Conservation (phyloP, 441 rosid species). For the California macrophylla region DNA sequence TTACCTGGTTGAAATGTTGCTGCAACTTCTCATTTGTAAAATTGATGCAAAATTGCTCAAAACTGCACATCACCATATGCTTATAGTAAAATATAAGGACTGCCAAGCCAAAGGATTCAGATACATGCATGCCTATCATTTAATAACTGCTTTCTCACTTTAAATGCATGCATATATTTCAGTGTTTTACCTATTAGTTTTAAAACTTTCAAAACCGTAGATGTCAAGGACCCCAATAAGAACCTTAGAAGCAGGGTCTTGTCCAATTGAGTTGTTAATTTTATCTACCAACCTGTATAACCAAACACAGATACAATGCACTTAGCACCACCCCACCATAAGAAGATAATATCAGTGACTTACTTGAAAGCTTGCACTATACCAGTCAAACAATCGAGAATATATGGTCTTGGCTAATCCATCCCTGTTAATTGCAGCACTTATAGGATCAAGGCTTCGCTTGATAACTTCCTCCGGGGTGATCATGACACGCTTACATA, state of each 20-base stretch:
- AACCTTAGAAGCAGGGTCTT: slow-evolving; percentile 58
- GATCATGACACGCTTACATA: slow-evolving; percentile 81
- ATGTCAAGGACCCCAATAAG: slow-evolving; percentile 82
- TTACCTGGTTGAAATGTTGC: slow-evolving; percentile 96
- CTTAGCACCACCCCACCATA: slow-evolving; percentile 9
- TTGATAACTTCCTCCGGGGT: slow-evolving; percentile 85
- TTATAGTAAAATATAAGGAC: slow-evolving; percentile 13
- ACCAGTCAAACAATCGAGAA: slow-evolving; percentile 78
- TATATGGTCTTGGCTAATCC: slow-evolving; percentile 83
- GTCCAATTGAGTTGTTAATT: slow-evolving; percentile 72
- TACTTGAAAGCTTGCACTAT: slow-evolving; percentile 11
- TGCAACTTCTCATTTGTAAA: slow-evolving; percentile 98
- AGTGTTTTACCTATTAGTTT: slow-evolving; percentile 65
- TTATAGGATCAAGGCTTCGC: slow-evolving; percentile 74
- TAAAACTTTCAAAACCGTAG: slow-evolving; percentile 94
- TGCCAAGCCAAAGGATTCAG: not conserved
- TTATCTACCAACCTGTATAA: slow-evolving; percentile 63
- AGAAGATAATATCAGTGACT: not conserved
- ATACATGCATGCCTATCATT: not conserved
- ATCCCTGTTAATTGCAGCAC: slow-evolving; percentile 62
- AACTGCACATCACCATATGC: slow-evolving; percentile 40
- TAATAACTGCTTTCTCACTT: not conserved
- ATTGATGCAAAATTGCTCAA: slow-evolving; percentile 96
- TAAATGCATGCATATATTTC: not conserved
- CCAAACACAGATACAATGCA: slow-evolving; percentile 10